Evolutionary conservation across 2,329 filamentous ascomycete genomes (phyloP).

Genomic region (Rhinocladiella similis): DNA sequence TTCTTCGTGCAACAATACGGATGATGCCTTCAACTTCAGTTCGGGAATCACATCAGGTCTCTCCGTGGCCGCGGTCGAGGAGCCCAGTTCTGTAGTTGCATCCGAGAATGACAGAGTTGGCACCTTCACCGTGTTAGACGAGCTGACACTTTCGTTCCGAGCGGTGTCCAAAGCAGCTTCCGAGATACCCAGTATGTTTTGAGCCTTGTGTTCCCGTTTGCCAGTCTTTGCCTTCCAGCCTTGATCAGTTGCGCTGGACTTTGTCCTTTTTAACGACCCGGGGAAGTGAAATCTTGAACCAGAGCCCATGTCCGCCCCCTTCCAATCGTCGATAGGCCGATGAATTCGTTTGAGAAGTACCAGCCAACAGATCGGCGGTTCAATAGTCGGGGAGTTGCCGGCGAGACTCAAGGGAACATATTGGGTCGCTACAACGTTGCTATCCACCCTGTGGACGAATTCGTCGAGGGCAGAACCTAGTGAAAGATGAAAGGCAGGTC

Average conservation of each 20-base stretch:
- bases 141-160: conserved; percentile 28
- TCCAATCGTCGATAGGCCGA: background rate
- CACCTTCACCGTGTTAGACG: conserved; percentile 21
- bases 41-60: conserved; percentile 3
- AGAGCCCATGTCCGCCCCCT: conserved; percentile 11
- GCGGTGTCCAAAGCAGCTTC: conserved; percentile 21
- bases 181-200: conserved; percentile 28
- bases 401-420: background rate
- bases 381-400: background rate
- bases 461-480: no score
- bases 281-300: conserved; percentile 22
- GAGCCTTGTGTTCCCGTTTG: conserved; percentile 23
- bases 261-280: conserved; percentile 14
- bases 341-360: background rate
- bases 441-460: no score
- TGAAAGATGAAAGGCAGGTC: no score
- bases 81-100: conserved; percentile 28
- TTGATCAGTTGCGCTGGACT: conserved; percentile 12
- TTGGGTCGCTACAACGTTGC: background rate
- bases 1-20: conserved; percentile 23
- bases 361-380: background rate
- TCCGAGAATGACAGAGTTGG: conserved; percentile 27
- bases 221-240: conserved; percentile 13
- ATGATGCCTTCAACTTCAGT: conserved; percentile 23
- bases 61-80: conserved; percentile 14